These are phyloP conservation scores for Malus fusca DNA, from an alignment of 306 rosid species.

Conservation along the genomic window DNA sequence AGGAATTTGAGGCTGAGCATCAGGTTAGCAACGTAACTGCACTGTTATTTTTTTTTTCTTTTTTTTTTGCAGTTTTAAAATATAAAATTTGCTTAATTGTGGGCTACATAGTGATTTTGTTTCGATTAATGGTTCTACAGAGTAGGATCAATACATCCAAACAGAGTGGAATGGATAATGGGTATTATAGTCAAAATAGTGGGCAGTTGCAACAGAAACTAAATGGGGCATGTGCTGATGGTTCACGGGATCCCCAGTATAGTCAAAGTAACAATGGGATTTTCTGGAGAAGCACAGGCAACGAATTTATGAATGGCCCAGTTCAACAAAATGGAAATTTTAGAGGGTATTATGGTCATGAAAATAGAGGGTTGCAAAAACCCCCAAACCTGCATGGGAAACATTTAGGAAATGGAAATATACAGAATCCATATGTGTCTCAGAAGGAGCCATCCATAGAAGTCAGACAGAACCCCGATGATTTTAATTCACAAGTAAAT, in stretches of 20 bases:
- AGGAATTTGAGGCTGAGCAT: neutral
- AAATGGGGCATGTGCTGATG: slow-evolving; percentile 1
- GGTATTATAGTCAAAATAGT: slow-evolving; percentile 11
- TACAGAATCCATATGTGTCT: slow-evolving; percentile 14
- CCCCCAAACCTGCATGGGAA: neutral
- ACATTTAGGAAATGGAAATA: slow-evolving; percentile 4
- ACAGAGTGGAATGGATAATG: slow-evolving; percentile 3
- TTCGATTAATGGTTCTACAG: neutral
- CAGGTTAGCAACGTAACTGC: neutral
- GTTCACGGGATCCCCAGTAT: neutral
- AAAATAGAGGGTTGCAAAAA: slow-evolving; percentile 20
- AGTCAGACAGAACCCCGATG: slow-evolving; percentile 21
- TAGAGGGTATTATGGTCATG: slow-evolving; percentile 17
- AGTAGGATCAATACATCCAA: neutral
- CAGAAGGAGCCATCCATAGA: slow-evolving; percentile 21
- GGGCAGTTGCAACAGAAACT: slow-evolving; percentile 3
- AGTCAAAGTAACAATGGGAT: neutral
- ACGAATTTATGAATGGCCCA: neutral
- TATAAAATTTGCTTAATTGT: neutral
- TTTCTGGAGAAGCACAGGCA: neutral
- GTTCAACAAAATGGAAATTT: slow-evolving; percentile 12
- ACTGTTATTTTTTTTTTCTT: neutral
- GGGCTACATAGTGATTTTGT: neutral
- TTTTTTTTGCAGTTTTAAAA: neutral
- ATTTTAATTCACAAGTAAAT: slow-evolving; percentile 15